Evolutionary conservation across 495 filamentous ascomycete species (phyloP), one percentile per base, ranked within the genome.

Genomic region (Emericellopsis terricola): DNA sequence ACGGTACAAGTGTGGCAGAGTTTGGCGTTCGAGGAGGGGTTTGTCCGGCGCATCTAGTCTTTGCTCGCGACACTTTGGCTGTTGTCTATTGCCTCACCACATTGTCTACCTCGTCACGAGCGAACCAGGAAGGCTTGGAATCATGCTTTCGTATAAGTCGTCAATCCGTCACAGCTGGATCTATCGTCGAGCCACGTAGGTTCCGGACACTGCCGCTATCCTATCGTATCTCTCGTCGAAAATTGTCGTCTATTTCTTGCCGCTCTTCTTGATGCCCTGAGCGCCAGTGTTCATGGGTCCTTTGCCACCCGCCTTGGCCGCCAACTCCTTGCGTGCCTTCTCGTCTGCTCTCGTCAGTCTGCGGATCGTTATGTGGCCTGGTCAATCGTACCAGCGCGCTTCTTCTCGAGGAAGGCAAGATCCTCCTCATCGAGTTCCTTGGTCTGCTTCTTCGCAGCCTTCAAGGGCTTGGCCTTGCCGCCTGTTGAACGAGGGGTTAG

Each of bases 251-350:
- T 68, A 83, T 67, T 84, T 85, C 76, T 89, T 86, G 50, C 81
- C 81, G 19, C 76, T 81, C 64, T 82, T 86, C 73, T 86, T 89
- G 62, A 89, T 89, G 32, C 80, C 80, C 59, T 86, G 80, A 33
- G 64, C 50, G 21, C 81, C 81, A 31, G 73, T 76, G 57, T 81
- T 82, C 61, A 65, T 38, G 38, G 67, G 67, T 5, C 59, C 70
- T 53, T 64, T 73, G 40, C 68, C 68, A 34, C 55, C 57, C 9
- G 64, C 60, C 55, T 78, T 74, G 30, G 75, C 69, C 18, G 69
- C 65, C 56, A 84, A 46, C 2, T 81, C 78, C 53, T 79, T 76
- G 57, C 71, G 76, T 7, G 76, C 79, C 64, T 81, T 81, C 49
- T 76, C 76, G 38, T 81, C 80, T 85, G 41, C 24, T n/a, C 34